phyloP scores from a whole-genome alignment of 2,329 filamentous ascomycete genomes.

The Pseudogymnoascus sp. region DNA sequence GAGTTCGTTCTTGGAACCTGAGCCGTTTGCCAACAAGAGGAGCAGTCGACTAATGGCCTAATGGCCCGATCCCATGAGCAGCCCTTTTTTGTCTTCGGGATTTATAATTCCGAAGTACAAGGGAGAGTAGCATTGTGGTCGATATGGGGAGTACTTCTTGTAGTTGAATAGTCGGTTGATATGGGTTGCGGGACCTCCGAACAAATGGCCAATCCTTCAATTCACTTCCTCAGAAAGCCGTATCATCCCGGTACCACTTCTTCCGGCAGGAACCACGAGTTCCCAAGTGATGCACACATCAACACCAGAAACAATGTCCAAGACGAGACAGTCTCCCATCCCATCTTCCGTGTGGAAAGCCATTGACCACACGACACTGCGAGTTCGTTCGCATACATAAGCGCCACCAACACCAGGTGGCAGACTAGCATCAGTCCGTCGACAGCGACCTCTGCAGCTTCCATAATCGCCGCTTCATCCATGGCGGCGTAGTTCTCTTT shows the following conservation, averaged over 20 bases:
- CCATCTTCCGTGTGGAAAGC: conserved; percentile 5
- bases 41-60: too few relatives aligned
- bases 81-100: not conserved
- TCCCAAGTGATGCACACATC: conserved; percentile 2
- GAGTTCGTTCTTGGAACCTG: too few relatives aligned
- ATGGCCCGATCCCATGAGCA: not conserved
- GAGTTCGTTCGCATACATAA: conserved; percentile 4
- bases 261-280: conserved; percentile 1
- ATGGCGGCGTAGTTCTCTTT: not conserved
- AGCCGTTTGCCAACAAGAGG: too few relatives aligned
- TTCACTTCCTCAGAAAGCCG: not conserved
- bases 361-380: not conserved
- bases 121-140: not conserved
- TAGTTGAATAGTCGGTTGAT: not conserved
- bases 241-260: not conserved
- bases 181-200: not conserved
- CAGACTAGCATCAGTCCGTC: not conserved
- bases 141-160: not conserved
- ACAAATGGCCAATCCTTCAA: not conserved
- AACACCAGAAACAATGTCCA: not conserved
- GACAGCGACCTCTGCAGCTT: conserved; percentile 1
- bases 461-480: conserved; percentile 4
- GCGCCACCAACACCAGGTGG: conserved; percentile 4
- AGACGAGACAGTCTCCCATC: not conserved
- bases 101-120: not conserved